Conservation (phyloP, 352 stramenopile species). For the Pythium sp. region DNA sequence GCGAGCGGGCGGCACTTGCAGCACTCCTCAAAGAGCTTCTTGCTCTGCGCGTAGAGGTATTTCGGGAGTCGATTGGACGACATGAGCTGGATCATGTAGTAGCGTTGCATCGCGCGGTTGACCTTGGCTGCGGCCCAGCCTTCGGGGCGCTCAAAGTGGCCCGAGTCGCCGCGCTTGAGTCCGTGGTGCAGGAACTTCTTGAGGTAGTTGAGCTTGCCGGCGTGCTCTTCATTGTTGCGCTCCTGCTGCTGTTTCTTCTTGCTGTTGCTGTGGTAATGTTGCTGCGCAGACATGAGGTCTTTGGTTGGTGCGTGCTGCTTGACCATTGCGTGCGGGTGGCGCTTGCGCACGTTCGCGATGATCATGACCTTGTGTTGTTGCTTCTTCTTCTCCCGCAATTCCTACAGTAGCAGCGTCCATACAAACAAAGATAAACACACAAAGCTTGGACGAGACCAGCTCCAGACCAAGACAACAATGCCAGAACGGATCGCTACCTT, state of each 20-base stretch:
- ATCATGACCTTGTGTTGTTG: slow-evolving; percentile 60
- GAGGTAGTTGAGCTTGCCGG: slow-evolving; percentile 25
- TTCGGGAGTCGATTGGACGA: slow-evolving; percentile 37
- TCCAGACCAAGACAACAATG: neutral
- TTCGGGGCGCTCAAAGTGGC: slow-evolving; percentile 33
- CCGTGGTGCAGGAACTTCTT: slow-evolving; percentile 39
- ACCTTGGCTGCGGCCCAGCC: slow-evolving; percentile 59
- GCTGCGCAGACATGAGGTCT: slow-evolving; percentile 1
- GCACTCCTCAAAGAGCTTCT: slow-evolving; percentile 75
- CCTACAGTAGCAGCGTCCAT: slow-evolving; percentile 20
- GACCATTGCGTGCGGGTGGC: slow-evolving; percentile 37
- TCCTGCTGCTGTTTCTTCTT: slow-evolving; percentile 17
- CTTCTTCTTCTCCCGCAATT: slow-evolving; percentile 40
- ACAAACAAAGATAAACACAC: neutral
- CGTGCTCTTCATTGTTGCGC: slow-evolving; percentile 8
- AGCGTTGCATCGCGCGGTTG: slow-evolving; percentile 50
- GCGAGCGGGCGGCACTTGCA: slow-evolving; percentile 59
- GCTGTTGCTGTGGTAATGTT: neutral
- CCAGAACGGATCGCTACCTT: slow-evolving; percentile 19
- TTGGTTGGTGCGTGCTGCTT: slow-evolving; percentile 23
- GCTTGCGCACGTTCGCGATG: slow-evolving; percentile 44
- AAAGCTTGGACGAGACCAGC: neutral
- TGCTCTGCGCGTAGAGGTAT: slow-evolving; percentile 56
- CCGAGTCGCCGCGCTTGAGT: slow-evolving; percentile 21
- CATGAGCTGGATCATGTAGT: slow-evolving; percentile 48